A percentile compares a stretch with the other conserved stretches of the same genome.
These are phyloP conservation scores for Pythium apleroticum DNA, from an alignment of 352 stramenopile species.

Conservation along the genomic window DNA sequence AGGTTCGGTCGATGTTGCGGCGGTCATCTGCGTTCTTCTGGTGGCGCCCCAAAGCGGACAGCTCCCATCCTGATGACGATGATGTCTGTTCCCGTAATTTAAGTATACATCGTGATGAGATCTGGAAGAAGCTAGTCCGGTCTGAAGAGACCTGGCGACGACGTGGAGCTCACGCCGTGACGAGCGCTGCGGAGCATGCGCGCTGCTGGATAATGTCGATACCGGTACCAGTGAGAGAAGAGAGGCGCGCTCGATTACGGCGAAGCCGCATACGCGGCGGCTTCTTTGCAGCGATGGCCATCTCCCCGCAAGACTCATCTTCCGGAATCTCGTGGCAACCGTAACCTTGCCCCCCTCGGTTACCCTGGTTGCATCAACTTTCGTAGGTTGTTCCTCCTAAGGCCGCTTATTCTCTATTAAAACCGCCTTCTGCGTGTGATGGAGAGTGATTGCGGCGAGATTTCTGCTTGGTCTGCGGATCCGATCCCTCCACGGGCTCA, in stretches of 20 bases:
- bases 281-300: not conserved
- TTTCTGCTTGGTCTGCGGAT: conserved; percentile 29
- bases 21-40: conserved; percentile 4
- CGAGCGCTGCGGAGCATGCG: not conserved
- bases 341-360: not conserved
- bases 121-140: not conserved
- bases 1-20: not conserved
- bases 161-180: not conserved
- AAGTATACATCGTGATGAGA: not conserved
- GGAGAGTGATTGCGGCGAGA: conserved; percentile 2
- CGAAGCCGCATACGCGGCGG: not conserved
- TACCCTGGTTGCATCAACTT: not conserved
- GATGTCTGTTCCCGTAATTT: conserved; percentile 7
- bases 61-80: not conserved
- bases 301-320: not conserved
- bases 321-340: not conserved
- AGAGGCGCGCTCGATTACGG: not conserved
- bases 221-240: not conserved
- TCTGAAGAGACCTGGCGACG: not conserved
- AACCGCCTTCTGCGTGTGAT: not conserved
- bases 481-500: not conserved
- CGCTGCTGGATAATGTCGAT: not conserved
- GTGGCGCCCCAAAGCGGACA: not conserved
- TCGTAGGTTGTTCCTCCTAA: not conserved
- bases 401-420: not conserved